Evolutionary conservation across 2,329 filamentous ascomycete genomes (phyloP), one percentile per base, ranked within the genome.

Genomic region (Pseudogymnoascus sp.): DNA sequence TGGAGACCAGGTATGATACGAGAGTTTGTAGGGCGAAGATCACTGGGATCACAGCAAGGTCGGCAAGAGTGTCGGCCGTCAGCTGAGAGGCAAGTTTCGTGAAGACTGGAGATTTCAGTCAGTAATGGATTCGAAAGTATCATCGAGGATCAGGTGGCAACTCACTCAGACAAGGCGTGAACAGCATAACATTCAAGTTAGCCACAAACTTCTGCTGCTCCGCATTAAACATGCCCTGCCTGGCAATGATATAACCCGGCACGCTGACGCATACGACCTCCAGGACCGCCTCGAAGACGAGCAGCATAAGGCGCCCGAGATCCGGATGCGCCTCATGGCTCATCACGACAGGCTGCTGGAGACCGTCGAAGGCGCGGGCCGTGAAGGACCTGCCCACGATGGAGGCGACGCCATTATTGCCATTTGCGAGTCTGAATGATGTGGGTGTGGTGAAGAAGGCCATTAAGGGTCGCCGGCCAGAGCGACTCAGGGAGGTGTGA

Each of bases 191-290:
- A 75, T 99, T 99, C 69, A 99, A 82, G 73, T 99, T 97, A 62
- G 95, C 93, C 60, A 97, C 82, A 73, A 99, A 96, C 77, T 97
- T 97, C 76, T 99, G 95, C 75, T 93, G 90, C 61, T 96, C 92
- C 67, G 91, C 91, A 76, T 96, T 91, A 76, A 99, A 97, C 78
- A 96, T 90, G 74, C 95, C 95, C 70, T 91, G 82, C 40, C 89
- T 82, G 11, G 95, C 95, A 62, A 97, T 87, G 67, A 99, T 88
- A 77, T 97, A 99, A 28, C 95, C 95, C 0, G 95, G 95, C 69
- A 97, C 77, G 75, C 90, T 93, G 74, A 99, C 93, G 74, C 93
- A 97, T 60, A 99, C 89, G 23, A 97, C 93, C 74, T 97, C 92
- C 72, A 97, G 81, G 28, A 97, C 93, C 9, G 95, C 95, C 77